Evolutionary conservation across 2,329 filamentous ascomycete genomes (phyloP).

Genomic region (Xylogone sp.): DNA sequence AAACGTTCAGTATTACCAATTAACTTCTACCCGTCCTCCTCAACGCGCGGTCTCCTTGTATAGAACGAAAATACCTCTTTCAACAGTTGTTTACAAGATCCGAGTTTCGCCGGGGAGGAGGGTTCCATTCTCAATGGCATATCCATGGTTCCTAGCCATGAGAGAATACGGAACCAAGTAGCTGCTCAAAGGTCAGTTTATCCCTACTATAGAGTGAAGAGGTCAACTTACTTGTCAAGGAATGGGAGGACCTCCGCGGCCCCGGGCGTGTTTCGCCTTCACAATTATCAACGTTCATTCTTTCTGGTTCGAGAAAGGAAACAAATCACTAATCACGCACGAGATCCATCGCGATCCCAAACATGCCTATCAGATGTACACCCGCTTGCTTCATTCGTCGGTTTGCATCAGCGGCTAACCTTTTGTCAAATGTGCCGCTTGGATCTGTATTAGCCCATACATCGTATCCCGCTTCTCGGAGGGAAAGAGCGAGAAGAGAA

Average conservation of each 20-base stretch:
- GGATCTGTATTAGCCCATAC: constrained; percentile 73
- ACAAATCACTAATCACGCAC: constrained; percentile 23
- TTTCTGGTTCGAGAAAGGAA: neutral
- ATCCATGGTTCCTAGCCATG: constrained; percentile 57
- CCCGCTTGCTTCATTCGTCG: constrained; percentile 66
- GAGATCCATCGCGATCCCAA: constrained; percentile 25
- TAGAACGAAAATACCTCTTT: too few species aligned
- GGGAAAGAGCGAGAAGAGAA: constrained; percentile 67
- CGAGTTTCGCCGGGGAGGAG: constrained; percentile 50
- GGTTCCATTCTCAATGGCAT: too few species aligned
- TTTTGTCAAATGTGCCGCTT: constrained; percentile 59
- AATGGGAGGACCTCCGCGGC: constrained; percentile 56
- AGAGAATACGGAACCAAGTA: constrained; percentile 64
- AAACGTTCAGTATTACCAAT: too few species aligned
- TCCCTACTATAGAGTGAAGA: neutral
- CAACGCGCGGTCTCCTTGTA: too few species aligned
- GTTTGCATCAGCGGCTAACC: constrained; percentile 62
- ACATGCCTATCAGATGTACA: constrained; percentile 25
- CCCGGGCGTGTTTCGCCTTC: constrained; percentile 35
- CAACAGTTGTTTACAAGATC: constrained; percentile 13
- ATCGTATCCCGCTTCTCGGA: constrained; percentile 66
- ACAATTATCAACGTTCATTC: constrained; percentile 1
- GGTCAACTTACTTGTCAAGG: constrained; percentile 45
- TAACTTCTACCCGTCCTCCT: too few species aligned
- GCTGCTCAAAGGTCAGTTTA: constrained; percentile 11